Conservation (phyloP, 2,329 filamentous ascomycete species). For the Talaromyces albobiverticillius region DNA sequence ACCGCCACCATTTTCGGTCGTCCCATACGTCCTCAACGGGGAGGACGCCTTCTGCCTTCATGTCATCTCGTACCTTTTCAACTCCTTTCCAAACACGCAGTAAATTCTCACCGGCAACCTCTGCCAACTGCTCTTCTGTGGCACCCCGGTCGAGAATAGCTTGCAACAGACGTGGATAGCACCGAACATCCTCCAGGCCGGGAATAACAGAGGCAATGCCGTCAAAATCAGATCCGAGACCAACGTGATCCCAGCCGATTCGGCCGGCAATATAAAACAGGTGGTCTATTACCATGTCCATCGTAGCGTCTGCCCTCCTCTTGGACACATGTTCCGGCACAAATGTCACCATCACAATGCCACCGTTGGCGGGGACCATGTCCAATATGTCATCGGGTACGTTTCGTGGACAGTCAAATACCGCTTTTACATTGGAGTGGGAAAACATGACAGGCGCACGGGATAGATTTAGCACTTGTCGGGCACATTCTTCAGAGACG, state of each 20-base stretch:
- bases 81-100: neutral
- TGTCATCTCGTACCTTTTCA: neutral
- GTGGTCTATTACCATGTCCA: neutral
- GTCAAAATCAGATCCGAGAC: neutral
- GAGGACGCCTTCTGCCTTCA: neutral
- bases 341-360: slow-evolving; percentile 1
- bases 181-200: neutral
- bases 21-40: neutral
- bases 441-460: neutral
- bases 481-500: neutral
- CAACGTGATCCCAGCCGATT: neutral
- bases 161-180: neutral
- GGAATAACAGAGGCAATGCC: neutral
- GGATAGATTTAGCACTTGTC: neutral
- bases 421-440: neutral
- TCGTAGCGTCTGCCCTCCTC: neutral
- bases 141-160: neutral
- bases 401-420: neutral
- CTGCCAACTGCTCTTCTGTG: neutral
- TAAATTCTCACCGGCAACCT: neutral
- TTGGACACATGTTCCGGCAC: neutral
- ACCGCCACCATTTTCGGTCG: neutral
- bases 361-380: neutral
- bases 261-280: neutral
- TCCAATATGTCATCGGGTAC: neutral